Evolutionary conservation across 306 rosid species (phyloP).

Genomic region (Prunus kanzakura): DNA sequence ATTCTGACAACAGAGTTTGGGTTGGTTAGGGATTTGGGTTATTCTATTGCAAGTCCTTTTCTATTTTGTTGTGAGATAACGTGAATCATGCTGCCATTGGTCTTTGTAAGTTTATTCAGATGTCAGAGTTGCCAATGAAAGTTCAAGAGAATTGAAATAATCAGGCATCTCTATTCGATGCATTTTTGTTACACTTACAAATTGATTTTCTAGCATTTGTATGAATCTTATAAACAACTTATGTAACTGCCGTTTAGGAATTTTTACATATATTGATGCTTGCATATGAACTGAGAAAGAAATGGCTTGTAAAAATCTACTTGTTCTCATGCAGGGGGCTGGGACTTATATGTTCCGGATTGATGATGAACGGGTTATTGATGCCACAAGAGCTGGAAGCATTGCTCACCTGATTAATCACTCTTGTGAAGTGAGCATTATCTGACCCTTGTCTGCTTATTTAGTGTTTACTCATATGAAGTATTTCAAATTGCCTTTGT

Average conservation of each 20-base stretch:
- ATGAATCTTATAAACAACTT: neutral
- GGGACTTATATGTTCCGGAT: constrained; percentile 98
- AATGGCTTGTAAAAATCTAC: constrained; percentile 7
- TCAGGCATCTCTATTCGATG: neutral
- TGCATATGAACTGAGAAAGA: neutral
- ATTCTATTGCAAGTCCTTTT: too few relatives aligned
- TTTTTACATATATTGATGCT: neutral
- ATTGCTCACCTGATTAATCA: constrained; percentile 98
- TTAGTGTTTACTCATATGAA: constrained; percentile 2
- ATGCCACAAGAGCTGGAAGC: constrained; percentile 98
- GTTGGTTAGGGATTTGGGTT: neutral
- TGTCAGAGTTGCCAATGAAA: neutral
- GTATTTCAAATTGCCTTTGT: constrained; percentile 6
- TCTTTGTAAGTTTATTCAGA: too few relatives aligned
- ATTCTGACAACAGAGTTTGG: neutral
- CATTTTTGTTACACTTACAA: neutral
- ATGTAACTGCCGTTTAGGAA: neutral
- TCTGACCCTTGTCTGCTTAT: constrained; percentile 19
- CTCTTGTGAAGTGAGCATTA: constrained; percentile 83
- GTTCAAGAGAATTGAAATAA: neutral
- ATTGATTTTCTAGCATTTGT: neutral
- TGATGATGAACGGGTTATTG: constrained; percentile 92
- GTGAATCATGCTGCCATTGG: too few relatives aligned
- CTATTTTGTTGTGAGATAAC: too few relatives aligned
- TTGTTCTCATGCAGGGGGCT: constrained; percentile 78